Conservation (phyloP, 2,329 filamentous ascomycete genomes). For the Monilinia polystroma region DNA sequence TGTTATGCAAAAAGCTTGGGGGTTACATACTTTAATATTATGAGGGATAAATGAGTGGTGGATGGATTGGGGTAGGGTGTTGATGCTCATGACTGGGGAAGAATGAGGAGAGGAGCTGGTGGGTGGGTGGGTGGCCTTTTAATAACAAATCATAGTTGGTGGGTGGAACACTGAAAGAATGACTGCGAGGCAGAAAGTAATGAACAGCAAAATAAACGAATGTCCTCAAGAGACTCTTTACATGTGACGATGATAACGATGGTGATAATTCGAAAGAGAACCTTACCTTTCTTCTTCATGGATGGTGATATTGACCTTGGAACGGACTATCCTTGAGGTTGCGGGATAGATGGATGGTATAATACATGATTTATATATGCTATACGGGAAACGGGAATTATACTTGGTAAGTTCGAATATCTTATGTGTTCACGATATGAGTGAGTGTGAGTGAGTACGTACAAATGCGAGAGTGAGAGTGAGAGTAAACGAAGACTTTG, state of each 20-base stretch:
- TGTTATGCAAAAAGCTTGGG: conserved; percentile 18
- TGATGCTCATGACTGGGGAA: neutral
- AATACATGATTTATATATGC: no score
- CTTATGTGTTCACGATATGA: no score
- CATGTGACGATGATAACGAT: neutral
- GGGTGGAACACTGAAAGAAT: neutral
- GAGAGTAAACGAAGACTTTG: no score
- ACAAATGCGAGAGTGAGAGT: no score
- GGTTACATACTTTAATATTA: conserved; percentile 19
- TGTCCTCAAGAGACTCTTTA: neutral
- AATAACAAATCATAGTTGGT: conserved; percentile 8
- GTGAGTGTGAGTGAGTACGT: no score
- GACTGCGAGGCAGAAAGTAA: neutral
- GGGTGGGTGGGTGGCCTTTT: neutral
- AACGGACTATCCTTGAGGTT: neutral
- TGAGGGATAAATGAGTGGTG: neutral
- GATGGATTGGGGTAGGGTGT: neutral
- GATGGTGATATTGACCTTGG: neutral
- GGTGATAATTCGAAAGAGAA: neutral
- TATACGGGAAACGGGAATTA: no score
- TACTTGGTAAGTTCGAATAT: no score
- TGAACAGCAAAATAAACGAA: neutral
- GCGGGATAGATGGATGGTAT: no score
- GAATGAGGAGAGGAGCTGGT: neutral
- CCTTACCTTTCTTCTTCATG: no score